Conservation (phyloP, 495 filamentous ascomycete genomes). For the Pseudevernia furfuracea region DNA sequence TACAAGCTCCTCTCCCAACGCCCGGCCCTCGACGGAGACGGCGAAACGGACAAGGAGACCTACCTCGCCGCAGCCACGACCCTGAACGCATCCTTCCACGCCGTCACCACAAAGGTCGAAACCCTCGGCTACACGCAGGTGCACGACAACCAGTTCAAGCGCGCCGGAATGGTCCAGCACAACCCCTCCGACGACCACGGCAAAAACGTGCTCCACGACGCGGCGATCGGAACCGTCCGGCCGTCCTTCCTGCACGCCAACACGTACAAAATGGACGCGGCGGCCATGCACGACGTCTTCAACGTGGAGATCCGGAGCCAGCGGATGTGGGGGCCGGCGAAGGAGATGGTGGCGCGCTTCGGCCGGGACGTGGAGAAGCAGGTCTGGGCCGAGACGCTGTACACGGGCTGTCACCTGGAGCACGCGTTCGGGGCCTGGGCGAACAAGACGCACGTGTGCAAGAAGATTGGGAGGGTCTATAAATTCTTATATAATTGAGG, state of each 20-base stretch:
- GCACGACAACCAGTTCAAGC: constrained; percentile 28
- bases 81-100: constrained; percentile 42
- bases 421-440: constrained; percentile 13
- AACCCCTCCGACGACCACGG: constrained; percentile 40
- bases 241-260: constrained; percentile 34
- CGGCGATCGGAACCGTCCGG: neutral
- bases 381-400: constrained; percentile 31
- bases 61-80: constrained; percentile 50
- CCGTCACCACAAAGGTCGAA: constrained; percentile 41
- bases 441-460: constrained; percentile 14
- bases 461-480: constrained; percentile 17
- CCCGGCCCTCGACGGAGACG: constrained; percentile 51
- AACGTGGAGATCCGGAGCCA: constrained; percentile 24
- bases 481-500: constrained; percentile 11
- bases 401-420: constrained; percentile 26
- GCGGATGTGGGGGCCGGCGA: constrained; percentile 39
- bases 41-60: constrained; percentile 60
- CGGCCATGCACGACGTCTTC: constrained; percentile 17
- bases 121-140: constrained; percentile 35
- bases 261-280: constrained; percentile 33
- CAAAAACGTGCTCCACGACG: neutral
- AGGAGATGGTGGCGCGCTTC: constrained; percentile 33
- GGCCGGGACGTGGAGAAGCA: constrained; percentile 34
- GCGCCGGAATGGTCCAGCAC: constrained; percentile 41
- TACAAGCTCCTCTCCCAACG: constrained; percentile 52